Percentiles rank a stretch among this genome's conserved stretches.
Evolutionary conservation across 208 protist species (phyloP).

Genomic region (Jaenimonas drosophilae): DNA sequence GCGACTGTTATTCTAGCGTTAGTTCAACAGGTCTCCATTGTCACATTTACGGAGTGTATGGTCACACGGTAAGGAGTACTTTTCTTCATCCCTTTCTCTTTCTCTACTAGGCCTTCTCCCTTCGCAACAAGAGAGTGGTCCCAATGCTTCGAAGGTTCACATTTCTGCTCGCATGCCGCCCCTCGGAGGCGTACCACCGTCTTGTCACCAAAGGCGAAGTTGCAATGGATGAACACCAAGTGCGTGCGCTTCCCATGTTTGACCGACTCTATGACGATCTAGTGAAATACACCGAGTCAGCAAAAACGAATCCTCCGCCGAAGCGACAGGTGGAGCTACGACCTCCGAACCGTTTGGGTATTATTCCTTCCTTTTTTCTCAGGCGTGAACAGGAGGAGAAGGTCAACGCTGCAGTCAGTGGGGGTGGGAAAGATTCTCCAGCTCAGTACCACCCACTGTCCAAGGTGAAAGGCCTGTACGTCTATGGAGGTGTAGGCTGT

Average conservation of each 20-base stretch:
- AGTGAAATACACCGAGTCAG: conserved; percentile 31
- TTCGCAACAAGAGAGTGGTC: too few relatives aligned
- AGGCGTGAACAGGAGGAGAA: conserved; percentile 68
- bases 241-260: conserved; percentile 57
- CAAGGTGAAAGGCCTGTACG: conserved; percentile 87
- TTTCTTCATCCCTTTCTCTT: too few relatives aligned
- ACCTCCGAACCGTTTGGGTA: conserved; percentile 72
- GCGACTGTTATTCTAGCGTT: too few relatives aligned
- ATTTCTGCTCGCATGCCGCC: conserved; percentile 19
- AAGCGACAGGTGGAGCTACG: conserved; percentile 57
- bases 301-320: conserved; percentile 17
- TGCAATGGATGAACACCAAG: conserved; percentile 46
- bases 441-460: conserved; percentile 63
- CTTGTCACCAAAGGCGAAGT: conserved; percentile 38
- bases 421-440: conserved; percentile 14
- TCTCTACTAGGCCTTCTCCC: too few relatives aligned
- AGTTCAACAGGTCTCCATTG: too few relatives aligned
- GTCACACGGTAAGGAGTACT: too few relatives aligned
- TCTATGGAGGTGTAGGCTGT: conserved; percentile 94
- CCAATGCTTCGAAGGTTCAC: conserved; percentile 40
- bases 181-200: conserved; percentile 45
- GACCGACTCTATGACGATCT: conserved; percentile 76
- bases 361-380: conserved; percentile 71
- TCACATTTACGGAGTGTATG: too few relatives aligned
- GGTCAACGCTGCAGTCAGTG: conserved; percentile 31